A percentile compares a stretch with the other conserved stretches of the same genome.
Evolutionary conservation across 805 yeast genomes (phyloP).

Genomic region (Saturnispora ahearnii): DNA sequence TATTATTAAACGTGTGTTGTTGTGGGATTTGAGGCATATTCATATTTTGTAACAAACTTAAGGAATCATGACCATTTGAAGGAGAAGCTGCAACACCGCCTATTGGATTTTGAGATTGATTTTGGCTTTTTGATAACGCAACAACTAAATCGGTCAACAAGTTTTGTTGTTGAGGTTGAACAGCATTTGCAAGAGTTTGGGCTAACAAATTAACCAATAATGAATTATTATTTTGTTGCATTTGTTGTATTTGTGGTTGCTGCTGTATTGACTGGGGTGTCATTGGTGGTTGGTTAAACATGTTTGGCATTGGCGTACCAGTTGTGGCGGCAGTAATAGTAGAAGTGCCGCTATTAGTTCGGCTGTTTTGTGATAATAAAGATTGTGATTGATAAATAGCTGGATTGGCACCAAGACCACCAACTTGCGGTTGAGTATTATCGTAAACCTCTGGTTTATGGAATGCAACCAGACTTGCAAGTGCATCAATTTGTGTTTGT

Average conservation of each 20-base stretch:
- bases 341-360: constrained; percentile 3
- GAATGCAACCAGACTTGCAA: constrained; percentile 66
- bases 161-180: constrained; percentile 10
- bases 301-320: not conserved
- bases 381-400: constrained; percentile 3
- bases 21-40: not conserved
- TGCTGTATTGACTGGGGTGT: constrained; percentile 6
- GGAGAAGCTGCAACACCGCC: not conserved
- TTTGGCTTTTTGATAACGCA: constrained; percentile 1
- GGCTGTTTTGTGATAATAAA: not conserved
- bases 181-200: constrained; percentile 10
- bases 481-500: constrained; percentile 61
- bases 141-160: constrained; percentile 6
- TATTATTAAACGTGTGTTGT: not conserved
- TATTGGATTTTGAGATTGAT: not conserved
- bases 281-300: not conserved
- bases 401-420: constrained; percentile 4
- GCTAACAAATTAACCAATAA: constrained; percentile 10
- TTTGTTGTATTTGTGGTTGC: constrained; percentile 11
- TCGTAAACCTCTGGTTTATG: constrained; percentile 31
- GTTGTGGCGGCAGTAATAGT: constrained; percentile 3
- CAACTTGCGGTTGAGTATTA: not conserved
- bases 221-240: constrained; percentile 5
- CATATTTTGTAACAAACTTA: not conserved
- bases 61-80: not conserved